phyloP scores from a whole-genome alignment of 305 asterid genomes.

The Coffea humblotiana region DNA sequence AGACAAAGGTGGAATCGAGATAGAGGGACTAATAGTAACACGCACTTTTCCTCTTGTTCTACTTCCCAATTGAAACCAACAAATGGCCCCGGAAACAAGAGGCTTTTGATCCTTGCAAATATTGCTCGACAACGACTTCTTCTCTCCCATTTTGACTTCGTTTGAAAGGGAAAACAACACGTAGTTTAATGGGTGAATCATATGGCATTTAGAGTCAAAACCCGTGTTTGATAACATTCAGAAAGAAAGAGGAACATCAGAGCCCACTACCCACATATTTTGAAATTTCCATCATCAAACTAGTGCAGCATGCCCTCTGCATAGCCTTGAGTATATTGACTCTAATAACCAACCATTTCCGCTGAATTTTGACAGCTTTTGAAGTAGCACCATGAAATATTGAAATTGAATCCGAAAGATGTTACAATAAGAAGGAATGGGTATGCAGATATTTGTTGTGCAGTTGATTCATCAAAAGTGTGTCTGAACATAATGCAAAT shows the following conservation, averaged over 20 bases:
- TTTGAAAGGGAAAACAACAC: not conserved
- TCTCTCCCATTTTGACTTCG: slow-evolving; percentile 15
- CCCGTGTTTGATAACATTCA: slow-evolving; percentile 24
- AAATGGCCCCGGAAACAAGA: slow-evolving; percentile 23
- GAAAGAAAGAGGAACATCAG: slow-evolving; percentile 5
- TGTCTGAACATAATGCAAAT: not conserved
- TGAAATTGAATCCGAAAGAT: not conserved
- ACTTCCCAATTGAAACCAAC: slow-evolving; percentile 15
- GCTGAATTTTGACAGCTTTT: not conserved
- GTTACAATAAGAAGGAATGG: not conserved
- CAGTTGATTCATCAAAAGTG: not conserved
- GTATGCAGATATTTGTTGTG: not conserved
- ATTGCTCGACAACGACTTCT: slow-evolving; percentile 24
- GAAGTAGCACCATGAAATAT: not conserved
- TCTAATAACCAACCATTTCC: slow-evolving; percentile 13
- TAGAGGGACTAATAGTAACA: not conserved
- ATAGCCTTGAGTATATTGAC: slow-evolving; percentile 15
- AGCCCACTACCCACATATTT: slow-evolving; percentile 44
- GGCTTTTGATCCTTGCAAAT: slow-evolving; percentile 23
- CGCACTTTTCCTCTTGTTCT: not conserved
- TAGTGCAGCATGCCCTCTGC: not conserved
- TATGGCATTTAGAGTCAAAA: slow-evolving; percentile 37
- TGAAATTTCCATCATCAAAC: slow-evolving; percentile 29
- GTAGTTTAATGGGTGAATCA: slow-evolving; percentile 20
- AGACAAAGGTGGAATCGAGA: no score